Percentiles rank a stretch among this genome's conserved stretches.
Evolutionary conservation across 1,284 basidiomycete species (phyloP).

Genomic region (Ustilago vetiveriae): DNA sequence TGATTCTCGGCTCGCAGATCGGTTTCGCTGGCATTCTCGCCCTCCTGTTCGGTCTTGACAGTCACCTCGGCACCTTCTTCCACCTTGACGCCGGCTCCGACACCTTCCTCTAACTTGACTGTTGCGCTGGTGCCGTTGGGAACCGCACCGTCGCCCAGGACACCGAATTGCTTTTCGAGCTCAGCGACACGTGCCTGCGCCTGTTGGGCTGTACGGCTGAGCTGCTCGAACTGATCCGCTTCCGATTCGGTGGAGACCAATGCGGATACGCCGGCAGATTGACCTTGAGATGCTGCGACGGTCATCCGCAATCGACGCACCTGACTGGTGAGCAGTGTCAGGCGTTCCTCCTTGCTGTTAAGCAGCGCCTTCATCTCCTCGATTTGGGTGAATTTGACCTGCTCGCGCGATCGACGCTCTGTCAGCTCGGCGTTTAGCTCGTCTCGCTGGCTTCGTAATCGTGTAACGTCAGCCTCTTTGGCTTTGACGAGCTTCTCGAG

Average conservation of each 20-base stretch:
- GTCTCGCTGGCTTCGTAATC: slow-evolving; percentile 39
- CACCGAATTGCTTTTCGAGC: slow-evolving; percentile 27
- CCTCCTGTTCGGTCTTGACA: slow-evolving; percentile 6
- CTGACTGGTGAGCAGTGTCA: slow-evolving; percentile 79
- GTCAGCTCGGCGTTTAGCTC: slow-evolving; percentile 54
- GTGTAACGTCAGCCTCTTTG: slow-evolving; percentile 72
- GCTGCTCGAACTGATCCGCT: slow-evolving; percentile 36
- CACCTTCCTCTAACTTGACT: slow-evolving; percentile 2
- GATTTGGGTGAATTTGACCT: slow-evolving; percentile 59
- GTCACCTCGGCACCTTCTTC: slow-evolving; percentile 7
- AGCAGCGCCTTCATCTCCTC: slow-evolving; percentile 64
- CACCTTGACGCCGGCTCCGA: neutral
- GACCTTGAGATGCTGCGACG: slow-evolving; percentile 78
- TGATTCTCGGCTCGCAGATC: slow-evolving; percentile 71
- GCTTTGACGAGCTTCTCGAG: slow-evolving; percentile 77
- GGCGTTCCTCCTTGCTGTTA: slow-evolving; percentile 74
- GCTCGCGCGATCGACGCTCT: slow-evolving; percentile 59
- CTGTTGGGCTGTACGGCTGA: slow-evolving; percentile 25
- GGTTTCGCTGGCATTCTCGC: slow-evolving; percentile 4
- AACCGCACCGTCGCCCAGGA: slow-evolving; percentile 1
- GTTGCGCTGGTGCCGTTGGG: slow-evolving; percentile 18
- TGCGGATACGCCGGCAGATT: slow-evolving; percentile 78
- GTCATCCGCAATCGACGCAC: slow-evolving; percentile 78
- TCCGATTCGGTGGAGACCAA: slow-evolving; percentile 71
- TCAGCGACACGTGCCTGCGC: slow-evolving; percentile 42